A percentile compares a stretch with the other conserved stretches of the same genome.
phyloP scores from a whole-genome alignment of 2,329 filamentous ascomycete species.

The Diaporthe amygdali region DNA sequence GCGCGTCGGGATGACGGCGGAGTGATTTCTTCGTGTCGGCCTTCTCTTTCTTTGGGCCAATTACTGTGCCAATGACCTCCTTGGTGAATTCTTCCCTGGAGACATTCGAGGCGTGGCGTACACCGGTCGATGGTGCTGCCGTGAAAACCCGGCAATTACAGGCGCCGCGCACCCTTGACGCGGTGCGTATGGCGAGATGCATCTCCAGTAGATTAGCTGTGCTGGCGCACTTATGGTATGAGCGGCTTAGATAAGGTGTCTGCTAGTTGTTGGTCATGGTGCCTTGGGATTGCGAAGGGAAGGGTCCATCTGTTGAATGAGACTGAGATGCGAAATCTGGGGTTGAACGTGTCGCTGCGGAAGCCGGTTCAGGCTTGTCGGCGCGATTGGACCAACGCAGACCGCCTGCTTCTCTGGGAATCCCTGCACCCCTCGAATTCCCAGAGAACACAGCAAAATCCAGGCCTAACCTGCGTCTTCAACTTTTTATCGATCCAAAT shows the following conservation, averaged over 20 bases:
- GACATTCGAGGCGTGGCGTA: neutral
- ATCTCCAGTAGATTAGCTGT: neutral
- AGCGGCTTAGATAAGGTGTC: neutral
- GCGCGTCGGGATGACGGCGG: too few relatives aligned
- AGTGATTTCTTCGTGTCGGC: too few relatives aligned
- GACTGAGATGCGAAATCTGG: neutral
- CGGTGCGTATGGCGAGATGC: neutral
- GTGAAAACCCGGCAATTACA: neutral
- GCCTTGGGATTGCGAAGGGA: neutral
- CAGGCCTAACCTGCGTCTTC: too few relatives aligned
- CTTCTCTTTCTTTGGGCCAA: neutral
- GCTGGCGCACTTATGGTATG: neutral
- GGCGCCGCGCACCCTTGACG: neutral
- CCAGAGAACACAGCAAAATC: too few relatives aligned
- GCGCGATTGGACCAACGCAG: neutral
- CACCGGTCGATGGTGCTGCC: neutral
- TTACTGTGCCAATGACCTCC: neutral
- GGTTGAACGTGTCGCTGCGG: neutral
- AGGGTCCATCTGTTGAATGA: neutral
- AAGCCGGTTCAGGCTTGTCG: neutral
- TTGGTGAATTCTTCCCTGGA: neutral
- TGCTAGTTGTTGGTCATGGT: neutral
- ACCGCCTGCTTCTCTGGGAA: neutral
- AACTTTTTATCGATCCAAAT: too few relatives aligned
- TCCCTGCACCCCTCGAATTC: neutral